These are phyloP conservation scores for Globisporangium nunn DNA, from an alignment of 352 stramenopile genomes.

Conservation along the genomic window DNA sequence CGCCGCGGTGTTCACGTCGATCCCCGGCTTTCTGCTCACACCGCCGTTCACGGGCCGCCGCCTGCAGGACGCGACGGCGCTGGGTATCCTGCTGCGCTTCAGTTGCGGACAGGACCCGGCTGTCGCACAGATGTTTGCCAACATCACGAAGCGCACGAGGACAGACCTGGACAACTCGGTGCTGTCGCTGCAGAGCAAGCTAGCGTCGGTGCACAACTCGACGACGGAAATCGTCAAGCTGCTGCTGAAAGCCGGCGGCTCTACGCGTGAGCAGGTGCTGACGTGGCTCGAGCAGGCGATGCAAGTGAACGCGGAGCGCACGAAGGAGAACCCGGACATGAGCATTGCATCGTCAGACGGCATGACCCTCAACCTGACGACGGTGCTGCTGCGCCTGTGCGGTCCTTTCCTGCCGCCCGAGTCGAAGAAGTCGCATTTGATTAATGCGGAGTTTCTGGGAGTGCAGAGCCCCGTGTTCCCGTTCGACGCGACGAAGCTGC, in stretches of 20 bases:
- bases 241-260: conserved; percentile 53
- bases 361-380: conserved; percentile 76
- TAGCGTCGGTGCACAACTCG: conserved; percentile 59
- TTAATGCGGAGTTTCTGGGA: conserved; percentile 51
- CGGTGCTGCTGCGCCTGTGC: conserved; percentile 71
- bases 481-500: conserved; percentile 49
- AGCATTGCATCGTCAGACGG: conserved; percentile 59
- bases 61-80: conserved; percentile 71
- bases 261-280: conserved; percentile 52
- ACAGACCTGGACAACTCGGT: conserved; percentile 74
- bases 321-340: conserved; percentile 74
- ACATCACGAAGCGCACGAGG: conserved; percentile 81
- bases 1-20: conserved; percentile 50
- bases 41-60: conserved; percentile 53
- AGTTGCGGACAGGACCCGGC: conserved; percentile 62
- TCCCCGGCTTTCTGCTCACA: conserved; percentile 67
- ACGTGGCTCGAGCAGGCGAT: conserved; percentile 73
- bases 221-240: conserved; percentile 60
- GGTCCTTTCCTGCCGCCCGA: conserved; percentile 75
- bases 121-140: conserved; percentile 76
- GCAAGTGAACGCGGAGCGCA: conserved; percentile 60
- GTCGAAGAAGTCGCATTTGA: conserved; percentile 67
- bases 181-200: conserved; percentile 48
- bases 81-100: conserved; percentile 71
- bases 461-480: conserved; percentile 56